These are phyloP conservation scores for Neodidymelliopsis sp. DNA, from an alignment of 2,329 filamentous ascomycete genomes.

Conservation along the genomic window DNA sequence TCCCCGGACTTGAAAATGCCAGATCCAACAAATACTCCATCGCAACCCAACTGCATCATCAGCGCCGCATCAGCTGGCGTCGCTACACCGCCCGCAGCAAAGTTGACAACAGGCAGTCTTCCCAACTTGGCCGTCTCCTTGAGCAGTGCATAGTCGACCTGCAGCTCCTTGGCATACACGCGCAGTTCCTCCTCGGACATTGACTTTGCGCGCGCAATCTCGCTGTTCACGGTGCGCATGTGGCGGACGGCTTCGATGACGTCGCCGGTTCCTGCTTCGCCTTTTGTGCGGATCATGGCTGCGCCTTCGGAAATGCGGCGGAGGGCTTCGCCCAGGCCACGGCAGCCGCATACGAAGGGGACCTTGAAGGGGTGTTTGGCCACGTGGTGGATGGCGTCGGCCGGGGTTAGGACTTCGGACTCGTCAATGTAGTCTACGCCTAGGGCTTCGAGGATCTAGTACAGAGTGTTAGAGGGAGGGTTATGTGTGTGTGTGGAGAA, in stretches of 20 bases:
- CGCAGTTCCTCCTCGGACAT: constrained; percentile 77
- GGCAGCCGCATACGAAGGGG: constrained; percentile 96
- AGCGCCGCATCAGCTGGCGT: constrained; percentile 95
- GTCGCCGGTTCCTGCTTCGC: constrained; percentile 95
- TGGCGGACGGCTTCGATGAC: constrained; percentile 96
- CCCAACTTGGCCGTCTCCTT: constrained; percentile 87
- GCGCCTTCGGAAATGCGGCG: constrained; percentile 91
- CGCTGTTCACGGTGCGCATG: constrained; percentile 86
- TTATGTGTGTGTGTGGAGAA: not conserved
- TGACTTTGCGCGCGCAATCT: constrained; percentile 75
- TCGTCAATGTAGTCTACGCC: constrained; percentile 99
- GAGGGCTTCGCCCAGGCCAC: constrained; percentile 91
- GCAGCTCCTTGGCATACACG: constrained; percentile 81
- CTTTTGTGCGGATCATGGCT: constrained; percentile 99
- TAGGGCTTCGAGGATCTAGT: constrained; percentile 87
- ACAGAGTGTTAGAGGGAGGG: not conserved
- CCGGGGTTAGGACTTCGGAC: constrained; percentile 95
- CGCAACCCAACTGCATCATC: constrained; percentile 99
- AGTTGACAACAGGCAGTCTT: constrained; percentile 93
- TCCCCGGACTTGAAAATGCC: constrained; percentile 98
- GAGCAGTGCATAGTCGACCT: constrained; percentile 78
- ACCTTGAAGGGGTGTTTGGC: constrained; percentile 83
- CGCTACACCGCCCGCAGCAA: constrained; percentile 98
- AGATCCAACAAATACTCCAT: constrained; percentile 95
- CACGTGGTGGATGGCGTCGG: constrained; percentile 89